Evolutionary conservation across 441 rosid genomes (phyloP).

Genomic region (Macaranga tanarius): DNA sequence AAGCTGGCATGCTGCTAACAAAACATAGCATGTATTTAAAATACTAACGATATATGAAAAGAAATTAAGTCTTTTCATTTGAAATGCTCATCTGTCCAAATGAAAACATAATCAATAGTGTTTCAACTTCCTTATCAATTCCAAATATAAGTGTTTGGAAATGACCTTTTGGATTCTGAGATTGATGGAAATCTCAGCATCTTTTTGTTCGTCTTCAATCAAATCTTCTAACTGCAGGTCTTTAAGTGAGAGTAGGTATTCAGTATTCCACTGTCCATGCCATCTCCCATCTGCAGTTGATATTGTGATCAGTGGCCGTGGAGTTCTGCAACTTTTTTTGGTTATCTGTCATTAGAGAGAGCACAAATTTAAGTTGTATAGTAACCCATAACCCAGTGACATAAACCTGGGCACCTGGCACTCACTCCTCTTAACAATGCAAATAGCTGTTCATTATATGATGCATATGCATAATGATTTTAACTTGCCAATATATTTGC

Average conservation of each 20-base stretch:
- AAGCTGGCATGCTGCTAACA: constrained; percentile 71
- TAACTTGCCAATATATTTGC: no score
- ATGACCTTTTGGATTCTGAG: constrained; percentile 63
- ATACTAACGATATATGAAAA: no score
- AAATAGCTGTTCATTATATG: no score
- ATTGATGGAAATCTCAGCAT: constrained; percentile 45
- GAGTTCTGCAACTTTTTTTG: constrained; percentile 31
- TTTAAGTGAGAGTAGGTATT: constrained; percentile 52
- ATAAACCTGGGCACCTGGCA: no score
- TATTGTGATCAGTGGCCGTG: constrained; percentile 51
- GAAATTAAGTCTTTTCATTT: no score
- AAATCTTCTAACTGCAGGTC: constrained; percentile 65
- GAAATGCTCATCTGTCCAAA: background rate
- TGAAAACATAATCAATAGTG: background rate
- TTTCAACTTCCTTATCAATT: no score
- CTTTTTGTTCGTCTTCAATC: constrained; percentile 52
- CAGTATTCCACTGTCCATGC: constrained; percentile 62
- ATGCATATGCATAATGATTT: no score
- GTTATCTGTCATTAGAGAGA: constrained; percentile 28
- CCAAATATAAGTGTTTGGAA: no score
- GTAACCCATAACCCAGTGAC: no score
- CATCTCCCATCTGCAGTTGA: constrained; percentile 67
- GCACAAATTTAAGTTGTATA: background rate
- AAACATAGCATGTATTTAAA: no score
- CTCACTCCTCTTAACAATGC: no score